Evolutionary conservation across 2,329 filamentous ascomycete species (phyloP).

Genomic region (Colletotrichum sidae): DNA sequence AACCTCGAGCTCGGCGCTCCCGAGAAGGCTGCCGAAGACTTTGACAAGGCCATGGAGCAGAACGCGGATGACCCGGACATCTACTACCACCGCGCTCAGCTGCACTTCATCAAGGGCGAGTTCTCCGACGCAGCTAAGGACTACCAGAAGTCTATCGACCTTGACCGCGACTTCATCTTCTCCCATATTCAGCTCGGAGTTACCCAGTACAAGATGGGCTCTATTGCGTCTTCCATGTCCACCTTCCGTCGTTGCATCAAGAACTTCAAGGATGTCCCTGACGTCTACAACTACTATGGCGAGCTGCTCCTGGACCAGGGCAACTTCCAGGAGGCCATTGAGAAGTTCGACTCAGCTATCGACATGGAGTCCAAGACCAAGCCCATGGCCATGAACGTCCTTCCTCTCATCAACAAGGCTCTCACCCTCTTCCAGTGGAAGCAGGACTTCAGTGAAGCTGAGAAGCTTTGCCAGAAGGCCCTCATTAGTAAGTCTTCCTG

Average conservation of each 20-base stretch:
- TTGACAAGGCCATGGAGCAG: slow-evolving; percentile 85
- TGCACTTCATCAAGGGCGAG: slow-evolving; percentile 97
- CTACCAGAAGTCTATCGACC: slow-evolving; percentile 98
- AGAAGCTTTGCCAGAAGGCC: slow-evolving; percentile 97
- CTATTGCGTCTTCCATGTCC: slow-evolving; percentile 96
- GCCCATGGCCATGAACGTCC: slow-evolving; percentile 95
- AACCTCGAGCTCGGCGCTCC: slow-evolving; percentile 91
- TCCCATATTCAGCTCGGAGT: slow-evolving; percentile 99
- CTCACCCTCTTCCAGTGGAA: slow-evolving; percentile 98
- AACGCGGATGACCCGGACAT: slow-evolving; percentile 94
- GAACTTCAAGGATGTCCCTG: slow-evolving; percentile 96
- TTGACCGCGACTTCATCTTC: slow-evolving; percentile 97
- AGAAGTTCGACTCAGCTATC: slow-evolving; percentile 98
- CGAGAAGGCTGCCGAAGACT: slow-evolving; percentile 88
- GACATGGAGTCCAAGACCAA: slow-evolving; percentile 97
- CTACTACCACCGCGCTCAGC: slow-evolving; percentile 98
- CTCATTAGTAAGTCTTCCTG: slow-evolving; percentile 81
- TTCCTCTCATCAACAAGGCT: slow-evolving; percentile 98
- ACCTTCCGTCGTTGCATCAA: slow-evolving; percentile 98
- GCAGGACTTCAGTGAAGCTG: slow-evolving; percentile 92
- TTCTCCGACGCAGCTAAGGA: slow-evolving; percentile 95
- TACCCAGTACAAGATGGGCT: slow-evolving; percentile 99
- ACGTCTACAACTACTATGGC: slow-evolving; percentile 99
- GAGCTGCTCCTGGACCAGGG: slow-evolving; percentile 96
- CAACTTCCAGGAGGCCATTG: slow-evolving; percentile 93